phyloP scores from a whole-genome alignment of 2,329 filamentous ascomycete species.

The Drechslerella coelobrocha region DNA sequence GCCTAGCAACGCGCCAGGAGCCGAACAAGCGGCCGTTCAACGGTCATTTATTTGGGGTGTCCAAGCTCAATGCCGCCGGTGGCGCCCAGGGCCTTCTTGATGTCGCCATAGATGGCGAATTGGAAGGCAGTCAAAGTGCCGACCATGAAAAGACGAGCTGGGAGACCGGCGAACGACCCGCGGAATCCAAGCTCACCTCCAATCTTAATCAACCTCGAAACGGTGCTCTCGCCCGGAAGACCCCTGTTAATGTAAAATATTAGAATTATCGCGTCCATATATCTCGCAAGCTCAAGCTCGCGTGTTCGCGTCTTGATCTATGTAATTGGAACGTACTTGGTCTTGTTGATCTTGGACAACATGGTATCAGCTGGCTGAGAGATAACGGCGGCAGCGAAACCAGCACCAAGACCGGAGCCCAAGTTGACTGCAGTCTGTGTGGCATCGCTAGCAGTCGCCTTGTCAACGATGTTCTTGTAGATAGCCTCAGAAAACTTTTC shows the following conservation, averaged over 20 bases:
- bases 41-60: conserved; percentile 31
- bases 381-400: conserved; percentile 85
- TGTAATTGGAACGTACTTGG: conserved; percentile 62
- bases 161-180: conserved; percentile 80
- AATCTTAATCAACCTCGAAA: conserved; percentile 83
- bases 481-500: conserved; percentile 82
- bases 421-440: conserved; percentile 83
- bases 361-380: conserved; percentile 93
- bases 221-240: conserved; percentile 82
- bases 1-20: not conserved
- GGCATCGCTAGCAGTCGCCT: conserved; percentile 70
- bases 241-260: conserved; percentile 59
- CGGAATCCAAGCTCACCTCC: conserved; percentile 80
- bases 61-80: conserved; percentile 77
- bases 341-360: conserved; percentile 97
- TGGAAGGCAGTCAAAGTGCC: conserved; percentile 79
- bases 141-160: conserved; percentile 78
- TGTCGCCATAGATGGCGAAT: conserved; percentile 86
- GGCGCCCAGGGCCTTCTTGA: conserved; percentile 74
- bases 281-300: no score
- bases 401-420: conserved; percentile 80
- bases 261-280: no score
- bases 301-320: no score
- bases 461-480: conserved; percentile 72
- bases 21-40: not conserved